Evolutionary conservation across 208 protist genomes (phyloP).

Genomic region (Strigomonas culicis): DNA sequence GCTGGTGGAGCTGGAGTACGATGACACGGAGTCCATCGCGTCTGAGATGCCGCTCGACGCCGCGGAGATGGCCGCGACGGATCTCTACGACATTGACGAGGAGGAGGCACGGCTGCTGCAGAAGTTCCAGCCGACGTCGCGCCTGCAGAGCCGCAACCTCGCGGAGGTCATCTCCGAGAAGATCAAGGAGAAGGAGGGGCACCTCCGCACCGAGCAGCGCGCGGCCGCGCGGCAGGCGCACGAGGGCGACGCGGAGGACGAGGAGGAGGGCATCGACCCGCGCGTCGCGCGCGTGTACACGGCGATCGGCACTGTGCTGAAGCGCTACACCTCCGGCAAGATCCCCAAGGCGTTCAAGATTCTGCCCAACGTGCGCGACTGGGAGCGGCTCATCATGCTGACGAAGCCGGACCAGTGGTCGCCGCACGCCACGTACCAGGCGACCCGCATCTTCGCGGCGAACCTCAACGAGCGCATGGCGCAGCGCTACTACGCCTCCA

Average conservation of each 20-base stretch:
- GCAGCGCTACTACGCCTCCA: constrained; percentile 97
- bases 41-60: constrained; percentile 78
- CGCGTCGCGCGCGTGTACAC: constrained; percentile 91
- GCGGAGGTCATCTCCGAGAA: constrained; percentile 92
- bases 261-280: constrained; percentile 57
- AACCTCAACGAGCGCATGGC: constrained; percentile 96
- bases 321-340: constrained; percentile 97
- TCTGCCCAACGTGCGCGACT: constrained; percentile 95
- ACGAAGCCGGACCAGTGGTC: constrained; percentile 96
- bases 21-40: constrained; percentile 70
- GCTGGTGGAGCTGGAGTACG: constrained; percentile 67
- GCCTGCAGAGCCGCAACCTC: constrained; percentile 84
- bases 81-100: constrained; percentile 78
- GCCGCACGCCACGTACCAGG: constrained; percentile 93
- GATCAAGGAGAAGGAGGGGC: constrained; percentile 81
- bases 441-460: constrained; percentile 96
- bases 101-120: constrained; percentile 86
- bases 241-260: constrained; percentile 7
- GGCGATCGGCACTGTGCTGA: constrained; percentile 93
- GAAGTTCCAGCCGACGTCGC: constrained; percentile 82
- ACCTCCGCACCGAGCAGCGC: constrained; percentile 20
- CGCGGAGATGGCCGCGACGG: constrained; percentile 32
- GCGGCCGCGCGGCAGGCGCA: constrained; percentile 3
- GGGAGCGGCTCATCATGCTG: constrained; percentile 97
- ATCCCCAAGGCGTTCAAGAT: constrained; percentile 99